A percentile compares a stretch with the other conserved stretches of the same genome.
Evolutionary conservation across 106 monocot species (phyloP).

Genomic region (Amphibolis antarctica): DNA sequence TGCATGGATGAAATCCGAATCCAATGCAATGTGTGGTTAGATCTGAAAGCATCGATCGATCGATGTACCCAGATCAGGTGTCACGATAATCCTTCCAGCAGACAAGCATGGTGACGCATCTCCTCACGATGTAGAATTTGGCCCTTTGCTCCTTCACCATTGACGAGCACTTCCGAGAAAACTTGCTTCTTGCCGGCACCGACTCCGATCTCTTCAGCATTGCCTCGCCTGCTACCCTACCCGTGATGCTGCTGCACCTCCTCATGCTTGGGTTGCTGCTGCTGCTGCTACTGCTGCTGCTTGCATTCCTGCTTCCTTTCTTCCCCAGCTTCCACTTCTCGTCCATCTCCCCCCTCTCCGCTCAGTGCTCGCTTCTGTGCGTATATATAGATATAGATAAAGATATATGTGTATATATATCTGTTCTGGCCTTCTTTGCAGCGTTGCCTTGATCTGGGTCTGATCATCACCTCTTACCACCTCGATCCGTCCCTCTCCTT

Average conservation of each 20-base stretch:
- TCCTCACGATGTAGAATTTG: slow-evolving; percentile 42
- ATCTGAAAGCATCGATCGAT: too few species aligned
- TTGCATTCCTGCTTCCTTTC: slow-evolving; percentile 14
- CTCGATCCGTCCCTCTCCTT: not conserved
- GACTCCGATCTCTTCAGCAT: not conserved
- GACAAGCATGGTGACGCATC: slow-evolving; percentile 37
- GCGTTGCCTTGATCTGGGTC: too few species aligned
- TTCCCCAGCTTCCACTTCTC: slow-evolving; percentile 29
- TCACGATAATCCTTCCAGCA: slow-evolving; percentile 22
- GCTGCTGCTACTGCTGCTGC: not conserved
- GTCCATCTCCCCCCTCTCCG: slow-evolving; percentile 10
- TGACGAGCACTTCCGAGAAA: slow-evolving; percentile 25
- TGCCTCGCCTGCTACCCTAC: not conserved
- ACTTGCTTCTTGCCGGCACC: slow-evolving; percentile 4
- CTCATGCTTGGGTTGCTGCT: not conserved
- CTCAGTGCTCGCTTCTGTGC: not conserved
- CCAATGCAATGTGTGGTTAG: too few species aligned
- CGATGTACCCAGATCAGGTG: too few species aligned
- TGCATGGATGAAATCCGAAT: too few species aligned
- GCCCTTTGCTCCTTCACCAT: slow-evolving; percentile 44
- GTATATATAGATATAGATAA: too few species aligned
- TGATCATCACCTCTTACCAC: not conserved
- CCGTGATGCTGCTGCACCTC: not conserved
- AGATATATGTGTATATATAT: too few species aligned
- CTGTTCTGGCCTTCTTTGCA: too few species aligned